phyloP scores from a whole-genome alignment of 1,139 yeast species.

The Geotrichum klebahnii region DNA sequence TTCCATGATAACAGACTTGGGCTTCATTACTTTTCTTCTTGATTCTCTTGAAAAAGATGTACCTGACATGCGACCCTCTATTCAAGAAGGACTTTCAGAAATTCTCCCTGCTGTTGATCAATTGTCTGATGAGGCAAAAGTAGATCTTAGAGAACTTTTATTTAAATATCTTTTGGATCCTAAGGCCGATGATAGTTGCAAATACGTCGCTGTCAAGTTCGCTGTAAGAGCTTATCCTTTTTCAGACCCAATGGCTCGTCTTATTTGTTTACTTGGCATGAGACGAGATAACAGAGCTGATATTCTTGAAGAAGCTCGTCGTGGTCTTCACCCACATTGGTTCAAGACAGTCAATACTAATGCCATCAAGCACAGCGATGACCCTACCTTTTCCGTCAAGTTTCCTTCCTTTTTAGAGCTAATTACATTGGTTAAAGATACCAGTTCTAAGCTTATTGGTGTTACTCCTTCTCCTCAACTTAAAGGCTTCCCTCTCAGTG shows the following conservation, averaged over 20 bases:
- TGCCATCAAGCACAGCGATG: conserved; percentile 20
- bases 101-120: conserved; percentile 49
- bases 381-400: conserved; percentile 16
- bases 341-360: conserved; percentile 40
- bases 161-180: conserved; percentile 40
- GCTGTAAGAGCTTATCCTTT: conserved; percentile 65
- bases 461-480: conserved; percentile 22
- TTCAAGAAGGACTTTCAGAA: conserved; percentile 69
- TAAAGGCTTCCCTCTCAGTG: conserved; percentile 25
- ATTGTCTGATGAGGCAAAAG: conserved; percentile 43
- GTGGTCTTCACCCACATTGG: conserved; percentile 80
- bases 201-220: conserved; percentile 64
- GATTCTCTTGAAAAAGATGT: conserved; percentile 66
- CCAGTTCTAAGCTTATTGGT: conserved; percentile 9
- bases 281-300: conserved; percentile 58
- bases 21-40: conserved; percentile 57
- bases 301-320: conserved; percentile 71
- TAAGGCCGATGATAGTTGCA: conserved; percentile 41
- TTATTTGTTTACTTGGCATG: conserved; percentile 64
- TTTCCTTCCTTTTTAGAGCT: conserved; percentile 37
- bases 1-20: conserved; percentile 38
- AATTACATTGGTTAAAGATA: conserved; percentile 19
- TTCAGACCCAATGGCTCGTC: conserved; percentile 62
- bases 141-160: conserved; percentile 46
- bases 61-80: conserved; percentile 58